Base-by-base conservation (phyloP, 345 rosid species). In the Raphanus raphanistrum region DNA sequence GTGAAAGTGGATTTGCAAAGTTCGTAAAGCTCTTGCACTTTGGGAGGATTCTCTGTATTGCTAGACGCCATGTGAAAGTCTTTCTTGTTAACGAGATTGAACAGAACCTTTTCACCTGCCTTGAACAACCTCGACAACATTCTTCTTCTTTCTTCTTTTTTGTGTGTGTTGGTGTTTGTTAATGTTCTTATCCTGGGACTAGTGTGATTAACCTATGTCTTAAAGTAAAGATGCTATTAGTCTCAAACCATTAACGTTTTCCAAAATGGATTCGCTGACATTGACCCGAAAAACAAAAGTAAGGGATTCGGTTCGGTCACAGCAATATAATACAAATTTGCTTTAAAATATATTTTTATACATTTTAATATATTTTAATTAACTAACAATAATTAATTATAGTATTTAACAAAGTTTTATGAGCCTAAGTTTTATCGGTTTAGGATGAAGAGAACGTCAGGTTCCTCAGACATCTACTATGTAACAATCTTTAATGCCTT, bases 21-120 rank as follows among this genome's bases (percentile, higher is more conserved):
- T 13, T 90, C 91, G 75, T 87, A 90, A 9, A 90, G 83, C 73
- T 84, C 83, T 81, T 90, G 94, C 32, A 92, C 84, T 81, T 87
- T 90, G 4, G 96, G 84, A 8, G 90, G 70, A 52, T 84, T 70
- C 38, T 72, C 79, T 45, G 64, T 63, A 74, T 68, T 82, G 43
- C 21, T 68, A 21, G 82, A 73, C 61, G 86, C 87, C 93, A 88
- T 85, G 71, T 73, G 82, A 4, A 75, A 6, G 63, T 78, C 85
- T 66, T 79, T 78, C 76, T 70, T 76, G 81, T 54, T 70, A 16
- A 66, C 83, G 3, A 77, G 66, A 68, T 84, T 48, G 26, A 73
- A 8, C 76, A 71, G 35, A n/a, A 78, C 88, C 80, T 84, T 86
- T 78, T 84, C 90, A 28, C 84, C 63, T 41, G 89, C 85, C 13